Conservation (phyloP, 345 rosid genomes). For the Carallia pectinifolia region DNA sequence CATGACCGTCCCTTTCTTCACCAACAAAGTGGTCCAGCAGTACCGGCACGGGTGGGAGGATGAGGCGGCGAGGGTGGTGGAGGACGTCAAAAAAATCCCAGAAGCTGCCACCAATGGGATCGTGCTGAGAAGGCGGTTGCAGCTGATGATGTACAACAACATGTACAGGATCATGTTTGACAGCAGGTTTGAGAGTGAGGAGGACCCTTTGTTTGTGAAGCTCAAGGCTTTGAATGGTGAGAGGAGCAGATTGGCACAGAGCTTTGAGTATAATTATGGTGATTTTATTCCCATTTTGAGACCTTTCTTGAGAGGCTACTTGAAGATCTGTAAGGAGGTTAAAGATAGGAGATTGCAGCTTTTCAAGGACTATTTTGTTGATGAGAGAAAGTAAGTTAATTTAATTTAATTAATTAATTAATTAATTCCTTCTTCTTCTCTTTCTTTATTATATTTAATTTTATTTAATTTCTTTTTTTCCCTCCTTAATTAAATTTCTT, state of each 20-base stretch:
- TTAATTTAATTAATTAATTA: too few species aligned
- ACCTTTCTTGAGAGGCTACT: constrained; percentile 85
- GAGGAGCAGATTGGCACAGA: constrained; percentile 90
- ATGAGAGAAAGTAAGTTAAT: constrained; percentile 76
- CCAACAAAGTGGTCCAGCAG: constrained; percentile 84
- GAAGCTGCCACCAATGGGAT: constrained; percentile 66
- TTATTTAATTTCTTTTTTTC: neutral
- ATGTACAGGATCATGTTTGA: constrained; percentile 97
- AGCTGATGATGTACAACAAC: constrained; percentile 97
- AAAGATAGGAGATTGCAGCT: constrained; percentile 74
- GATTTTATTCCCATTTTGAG: constrained; percentile 95
- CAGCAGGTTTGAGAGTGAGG: constrained; percentile 78
- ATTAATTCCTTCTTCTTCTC: neutral
- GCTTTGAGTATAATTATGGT: constrained; percentile 93
- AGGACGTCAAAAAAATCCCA: constrained; percentile 70
- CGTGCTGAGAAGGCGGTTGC: constrained; percentile 71
- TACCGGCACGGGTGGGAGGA: constrained; percentile 69
- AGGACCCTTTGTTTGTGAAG: constrained; percentile 68
- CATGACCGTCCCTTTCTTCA: constrained; percentile 99
- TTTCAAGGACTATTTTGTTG: constrained; percentile 94
- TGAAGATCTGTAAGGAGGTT: constrained; percentile 88
- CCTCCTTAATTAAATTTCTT: too few species aligned
- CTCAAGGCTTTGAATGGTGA: constrained; percentile 94
- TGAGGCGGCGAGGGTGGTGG: constrained; percentile 71
- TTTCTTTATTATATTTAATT: neutral